A percentile compares a stretch with the other conserved stretches of the same genome.
Evolutionary conservation across 176 grass and related monocot species (phyloP).

Genomic region (Eremochloa ophiuroides): DNA sequence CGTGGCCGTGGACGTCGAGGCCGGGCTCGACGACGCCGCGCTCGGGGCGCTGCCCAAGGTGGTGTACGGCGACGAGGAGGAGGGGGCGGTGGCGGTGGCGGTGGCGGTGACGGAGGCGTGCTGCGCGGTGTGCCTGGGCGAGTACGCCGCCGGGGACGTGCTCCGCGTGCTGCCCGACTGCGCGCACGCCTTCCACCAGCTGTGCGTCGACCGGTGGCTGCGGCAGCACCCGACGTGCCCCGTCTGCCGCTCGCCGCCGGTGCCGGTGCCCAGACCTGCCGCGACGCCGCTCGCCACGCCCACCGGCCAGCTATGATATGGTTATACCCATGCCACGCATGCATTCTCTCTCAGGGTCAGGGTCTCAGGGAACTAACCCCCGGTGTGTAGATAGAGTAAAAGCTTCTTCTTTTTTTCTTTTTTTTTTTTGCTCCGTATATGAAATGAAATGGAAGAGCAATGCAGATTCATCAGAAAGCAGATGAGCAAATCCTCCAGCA

Average conservation of each 20-base stretch:
- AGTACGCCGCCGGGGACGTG: conserved; percentile 30
- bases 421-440: no score
- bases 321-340: no score
- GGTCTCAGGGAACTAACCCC: no score
- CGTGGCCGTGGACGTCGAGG: not conserved
- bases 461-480: no score
- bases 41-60: conserved; percentile 30
- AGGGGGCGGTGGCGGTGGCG: not conserved
- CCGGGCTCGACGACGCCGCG: conserved; percentile 41
- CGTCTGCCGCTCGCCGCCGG: conserved; percentile 38
- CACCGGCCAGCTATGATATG: not conserved
- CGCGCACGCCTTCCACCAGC: conserved; percentile 48
- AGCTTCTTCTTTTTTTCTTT: no score
- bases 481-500: no score
- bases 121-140: conserved; percentile 54
- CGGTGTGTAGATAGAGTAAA: no score
- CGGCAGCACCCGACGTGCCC: conserved; percentile 45
- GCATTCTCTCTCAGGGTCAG: no score
- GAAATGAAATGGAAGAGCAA: no score
- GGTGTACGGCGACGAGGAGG: not conserved
- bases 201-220: conserved; percentile 58
- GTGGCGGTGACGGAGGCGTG: not conserved
- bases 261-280: not conserved
- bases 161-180: conserved; percentile 48
- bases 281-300: not conserved